A percentile compares a stretch with the other conserved stretches of the same genome.
phyloP scores from a whole-genome alignment of 2,329 filamentous ascomycete species.

The Colletotrichum costaricense region DNA sequence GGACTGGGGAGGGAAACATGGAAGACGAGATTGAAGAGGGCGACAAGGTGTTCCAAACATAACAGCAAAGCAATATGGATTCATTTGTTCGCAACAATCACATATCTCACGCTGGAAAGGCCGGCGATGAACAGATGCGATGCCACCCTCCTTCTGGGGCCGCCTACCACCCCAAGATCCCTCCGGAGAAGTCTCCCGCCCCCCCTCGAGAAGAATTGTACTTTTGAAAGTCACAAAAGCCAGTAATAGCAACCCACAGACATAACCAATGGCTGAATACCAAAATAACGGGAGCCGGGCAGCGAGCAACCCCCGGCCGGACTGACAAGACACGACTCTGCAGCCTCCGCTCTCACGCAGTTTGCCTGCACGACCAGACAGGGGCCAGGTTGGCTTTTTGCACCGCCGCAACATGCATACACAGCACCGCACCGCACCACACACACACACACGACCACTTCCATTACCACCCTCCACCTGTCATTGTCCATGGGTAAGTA shows the following conservation, averaged over 20 bases:
- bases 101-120: constrained; percentile 16
- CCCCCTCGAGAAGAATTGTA: not conserved
- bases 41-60: constrained; percentile 18
- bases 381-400: constrained; percentile 23
- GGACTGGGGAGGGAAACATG: not conserved
- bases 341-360: constrained; percentile 27
- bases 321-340: constrained; percentile 23
- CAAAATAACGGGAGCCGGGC: constrained; percentile 19
- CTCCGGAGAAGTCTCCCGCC: constrained; percentile 20
- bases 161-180: not conserved
- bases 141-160: constrained; percentile 22
- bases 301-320: constrained; percentile 12
- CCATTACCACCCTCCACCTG: constrained; percentile 3
- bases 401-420: constrained; percentile 32
- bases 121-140: constrained; percentile 30
- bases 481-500: constrained; percentile 10
- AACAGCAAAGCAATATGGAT: constrained; percentile 7
- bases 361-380: constrained; percentile 31
- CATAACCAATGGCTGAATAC: constrained; percentile 17
- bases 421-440: constrained; percentile 19
- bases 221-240: constrained; percentile 8
- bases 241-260: constrained; percentile 31
- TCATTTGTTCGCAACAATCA: constrained; percentile 23
- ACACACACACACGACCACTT: constrained; percentile 9
- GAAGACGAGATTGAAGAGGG: not conserved